Evolutionary conservation across 768 basidiomycete species (phyloP), one percentile per base, ranked within the genome.

Genomic region (Leucocoprinus birnbaumii): DNA sequence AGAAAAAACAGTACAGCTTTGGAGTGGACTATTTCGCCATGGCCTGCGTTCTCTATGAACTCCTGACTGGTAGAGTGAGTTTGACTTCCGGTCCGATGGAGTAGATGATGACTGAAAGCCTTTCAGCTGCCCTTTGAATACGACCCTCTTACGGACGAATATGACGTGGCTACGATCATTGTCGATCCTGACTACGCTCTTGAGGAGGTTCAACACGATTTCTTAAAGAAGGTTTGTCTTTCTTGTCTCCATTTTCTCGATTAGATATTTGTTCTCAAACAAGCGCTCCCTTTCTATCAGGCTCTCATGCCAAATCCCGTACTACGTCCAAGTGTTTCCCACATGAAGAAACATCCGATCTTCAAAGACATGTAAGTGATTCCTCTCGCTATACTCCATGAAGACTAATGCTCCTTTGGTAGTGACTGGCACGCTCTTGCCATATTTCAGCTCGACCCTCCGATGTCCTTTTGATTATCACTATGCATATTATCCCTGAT

Each of bases 21-120:
- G 53, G 53, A 7, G 46, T 54, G 9, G 53, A 54, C 22, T 54
- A 54, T 22, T 54, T 54, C 21, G 53, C 53, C 6, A 54, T 54
- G 53, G 37, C 37, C 3, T 54, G 53, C 24, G 46, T 54, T 2
- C 27, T 54, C n/a, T 48, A 54, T 26, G 53, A 54, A 22, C 45
- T 54, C 14, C 24, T 54, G 44, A 54, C 53, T 7, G 46, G 37
- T n/a, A 48, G 41, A 24, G 53, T 54, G 44, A 26, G 46, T 3
- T 24, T 35, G 38, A 11, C 27, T 19, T 16, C 27, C 11, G n/a
- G 8, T 2, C 5, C 26, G 43, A 45, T 4, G 26, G 19, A 24
- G 9, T 21, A 13, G 24, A 22, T 10, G 22, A 40, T n/a, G 1
- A 24, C 13, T 27, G 5, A 10, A 21, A 18, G 46, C 10, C n/a